Percentiles rank a stretch among this genome's conserved stretches.
Evolutionary conservation across 1,284 basidiomycete species (phyloP).

Genomic region (Boletus semigastroideus): DNA sequence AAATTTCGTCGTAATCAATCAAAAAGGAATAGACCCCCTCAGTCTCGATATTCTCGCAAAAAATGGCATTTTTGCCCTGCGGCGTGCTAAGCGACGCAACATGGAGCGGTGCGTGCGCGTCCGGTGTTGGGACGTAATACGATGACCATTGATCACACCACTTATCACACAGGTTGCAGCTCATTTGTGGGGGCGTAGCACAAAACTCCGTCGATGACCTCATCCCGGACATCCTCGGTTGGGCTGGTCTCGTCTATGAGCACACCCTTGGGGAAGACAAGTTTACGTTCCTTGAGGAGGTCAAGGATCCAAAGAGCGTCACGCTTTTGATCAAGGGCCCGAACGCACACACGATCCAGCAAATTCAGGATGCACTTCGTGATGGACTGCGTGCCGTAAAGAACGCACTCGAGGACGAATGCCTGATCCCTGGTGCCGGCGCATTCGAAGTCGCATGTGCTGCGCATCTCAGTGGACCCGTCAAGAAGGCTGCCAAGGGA

Average conservation of each 20-base stretch:
- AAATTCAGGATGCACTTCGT: conserved; percentile 96
- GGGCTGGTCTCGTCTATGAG: conserved; percentile 98
- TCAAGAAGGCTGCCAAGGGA: conserved; percentile 92
- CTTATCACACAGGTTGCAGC: conserved; percentile 65
- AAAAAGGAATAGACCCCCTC: conserved; percentile 99
- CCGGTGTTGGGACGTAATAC: conserved; percentile 27
- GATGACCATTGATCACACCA: conserved; percentile 16
- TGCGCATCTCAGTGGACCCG: conserved; percentile 74
- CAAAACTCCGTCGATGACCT: conserved; percentile 99
- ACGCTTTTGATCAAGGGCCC: conserved; percentile 99
- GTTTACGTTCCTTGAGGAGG: conserved; percentile 97
- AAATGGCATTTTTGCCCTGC: conserved; percentile 93
- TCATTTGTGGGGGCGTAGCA: conserved; percentile 92
- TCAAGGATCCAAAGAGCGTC: conserved; percentile 94
- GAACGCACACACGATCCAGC: conserved; percentile 93
- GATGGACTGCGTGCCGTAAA: conserved; percentile 97
- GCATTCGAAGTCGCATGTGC: conserved; percentile 98
- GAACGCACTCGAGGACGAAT: conserved; percentile 92
- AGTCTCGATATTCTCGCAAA: conserved; percentile 96
- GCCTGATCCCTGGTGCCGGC: conserved; percentile 91
- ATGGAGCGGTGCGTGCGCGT: conserved; percentile 83
- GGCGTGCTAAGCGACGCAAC: conserved; percentile 95
- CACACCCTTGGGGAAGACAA: conserved; percentile 99
- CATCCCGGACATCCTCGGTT: conserved; percentile 88
- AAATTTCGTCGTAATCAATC: conserved; percentile 96